phyloP scores from a whole-genome alignment of 495 filamentous ascomycete genomes.

The Annulohypoxylon moriforme region DNA sequence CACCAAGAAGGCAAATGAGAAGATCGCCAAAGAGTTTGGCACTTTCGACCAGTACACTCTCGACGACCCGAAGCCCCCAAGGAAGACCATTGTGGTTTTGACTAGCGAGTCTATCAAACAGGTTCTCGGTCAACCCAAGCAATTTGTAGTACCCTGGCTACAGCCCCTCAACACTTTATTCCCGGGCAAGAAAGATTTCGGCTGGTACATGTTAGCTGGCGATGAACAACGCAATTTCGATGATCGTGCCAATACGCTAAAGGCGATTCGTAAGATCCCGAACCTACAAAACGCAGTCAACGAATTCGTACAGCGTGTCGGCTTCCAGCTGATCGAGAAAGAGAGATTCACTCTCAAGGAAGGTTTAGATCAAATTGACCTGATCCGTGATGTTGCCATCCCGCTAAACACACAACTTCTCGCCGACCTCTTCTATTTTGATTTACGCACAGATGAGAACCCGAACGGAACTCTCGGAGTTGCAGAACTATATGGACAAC shows the following conservation, averaged over 20 bases:
- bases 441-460: constrained; percentile 71
- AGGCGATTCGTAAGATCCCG: constrained; percentile 65
- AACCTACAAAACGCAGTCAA: constrained; percentile 66
- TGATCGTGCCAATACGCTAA: constrained; percentile 62
- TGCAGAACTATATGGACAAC: constrained; percentile 67
- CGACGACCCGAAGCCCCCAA: constrained; percentile 52
- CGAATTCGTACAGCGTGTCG: constrained; percentile 68
- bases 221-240: constrained; percentile 58
- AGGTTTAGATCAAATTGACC: constrained; percentile 73
- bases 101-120: constrained; percentile 67
- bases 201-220: constrained; percentile 68
- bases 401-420: constrained; percentile 49
- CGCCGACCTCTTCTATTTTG: constrained; percentile 68
- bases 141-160: constrained; percentile 39
- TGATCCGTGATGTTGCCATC: constrained; percentile 76
- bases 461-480: constrained; percentile 67
- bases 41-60: constrained; percentile 71
- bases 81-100: constrained; percentile 68
- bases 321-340: constrained; percentile 68
- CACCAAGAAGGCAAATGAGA: constrained; percentile 64
- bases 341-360: constrained; percentile 64
- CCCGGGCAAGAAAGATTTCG: constrained; percentile 53
- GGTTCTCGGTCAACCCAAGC: constrained; percentile 62
- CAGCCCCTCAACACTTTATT: constrained; percentile 36
- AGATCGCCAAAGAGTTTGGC: constrained; percentile 71